phyloP scores from a whole-genome alignment of 2,329 filamentous ascomycete species.

The Verticillium alfalfae region DNA sequence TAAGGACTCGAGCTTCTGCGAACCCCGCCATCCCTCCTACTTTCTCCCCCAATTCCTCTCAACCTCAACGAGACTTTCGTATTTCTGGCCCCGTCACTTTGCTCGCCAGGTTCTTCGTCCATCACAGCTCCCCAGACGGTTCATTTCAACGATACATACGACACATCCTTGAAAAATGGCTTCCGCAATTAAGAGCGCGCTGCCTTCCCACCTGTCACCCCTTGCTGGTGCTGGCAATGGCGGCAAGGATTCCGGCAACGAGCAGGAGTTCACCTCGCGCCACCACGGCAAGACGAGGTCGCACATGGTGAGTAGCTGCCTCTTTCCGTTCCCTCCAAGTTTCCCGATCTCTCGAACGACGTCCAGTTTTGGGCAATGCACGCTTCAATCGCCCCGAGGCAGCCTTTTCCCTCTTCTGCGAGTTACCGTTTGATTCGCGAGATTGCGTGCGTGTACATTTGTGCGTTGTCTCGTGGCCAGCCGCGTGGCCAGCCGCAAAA shows the following conservation, averaged over 20 bases:
- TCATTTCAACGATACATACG: not conserved
- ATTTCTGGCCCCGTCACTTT: not conserved
- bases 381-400: not conserved
- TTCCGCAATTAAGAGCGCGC: conserved; percentile 63
- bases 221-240: conserved; percentile 29
- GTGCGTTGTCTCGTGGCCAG: no score
- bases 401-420: no score
- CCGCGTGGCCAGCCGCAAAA: not conserved
- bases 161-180: conserved; percentile 52
- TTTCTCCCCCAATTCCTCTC: not conserved
- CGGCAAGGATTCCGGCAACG: conserved; percentile 36
- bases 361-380: not conserved
- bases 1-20: not conserved
- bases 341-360: not conserved
- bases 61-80: not conserved
- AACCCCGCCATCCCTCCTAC: not conserved
- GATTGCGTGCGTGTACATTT: no score
- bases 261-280: conserved; percentile 51
- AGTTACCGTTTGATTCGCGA: no score
- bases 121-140: no score
- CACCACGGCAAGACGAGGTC: conserved; percentile 83
- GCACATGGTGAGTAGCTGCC: conserved; percentile 62
- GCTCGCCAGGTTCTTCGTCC: not conserved
- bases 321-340: not conserved
- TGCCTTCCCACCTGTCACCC: conserved; percentile 70